Evolutionary conservation across 441 rosid genomes (phyloP).

Genomic region (Eruca vesicaria): DNA sequence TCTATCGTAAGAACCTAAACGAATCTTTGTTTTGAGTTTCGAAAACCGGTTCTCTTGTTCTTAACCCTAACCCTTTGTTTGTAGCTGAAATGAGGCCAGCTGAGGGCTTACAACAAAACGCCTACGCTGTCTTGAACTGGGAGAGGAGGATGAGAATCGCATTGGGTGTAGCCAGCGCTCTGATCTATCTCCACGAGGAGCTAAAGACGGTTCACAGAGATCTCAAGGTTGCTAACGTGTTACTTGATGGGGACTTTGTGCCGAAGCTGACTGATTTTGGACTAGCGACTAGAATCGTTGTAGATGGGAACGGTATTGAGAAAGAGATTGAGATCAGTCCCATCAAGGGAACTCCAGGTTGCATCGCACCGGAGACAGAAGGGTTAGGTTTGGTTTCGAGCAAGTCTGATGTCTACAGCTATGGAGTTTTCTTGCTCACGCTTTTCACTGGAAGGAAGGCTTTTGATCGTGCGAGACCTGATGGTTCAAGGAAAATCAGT

Average conservation of each 20-base stretch:
- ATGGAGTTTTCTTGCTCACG: slow-evolving; percentile 13
- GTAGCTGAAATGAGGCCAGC: neutral
- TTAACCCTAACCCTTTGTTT: neutral
- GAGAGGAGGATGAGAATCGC: slow-evolving; percentile 12
- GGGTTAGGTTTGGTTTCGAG: neutral
- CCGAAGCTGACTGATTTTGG: slow-evolving; percentile 33
- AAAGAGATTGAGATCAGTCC: neutral
- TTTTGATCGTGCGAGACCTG: neutral
- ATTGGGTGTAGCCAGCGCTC: slow-evolving; percentile 12
- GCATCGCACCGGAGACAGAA: slow-evolving; percentile 21
- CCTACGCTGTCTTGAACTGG: slow-evolving; percentile 2
- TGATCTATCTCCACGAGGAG: slow-evolving; percentile 3
- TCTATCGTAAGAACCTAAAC: too few relatives aligned
- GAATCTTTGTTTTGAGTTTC: too few relatives aligned
- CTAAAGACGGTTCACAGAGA: slow-evolving; percentile 11
- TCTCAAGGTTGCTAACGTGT: slow-evolving; percentile 6
- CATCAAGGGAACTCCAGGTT: slow-evolving; percentile 17
- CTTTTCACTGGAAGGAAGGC: slow-evolving; percentile 26
- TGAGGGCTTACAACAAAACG: neutral
- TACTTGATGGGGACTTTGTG: slow-evolving; percentile 2
- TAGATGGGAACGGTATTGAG: neutral
- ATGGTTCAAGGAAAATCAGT: neutral
- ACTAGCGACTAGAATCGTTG: neutral
- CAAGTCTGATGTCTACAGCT: slow-evolving; percentile 27
- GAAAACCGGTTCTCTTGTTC: neutral